Evolutionary conservation across 257 asterid genomes (phyloP), one percentile per base, ranked within the genome.

Genomic region (Mentha longifolia): DNA sequence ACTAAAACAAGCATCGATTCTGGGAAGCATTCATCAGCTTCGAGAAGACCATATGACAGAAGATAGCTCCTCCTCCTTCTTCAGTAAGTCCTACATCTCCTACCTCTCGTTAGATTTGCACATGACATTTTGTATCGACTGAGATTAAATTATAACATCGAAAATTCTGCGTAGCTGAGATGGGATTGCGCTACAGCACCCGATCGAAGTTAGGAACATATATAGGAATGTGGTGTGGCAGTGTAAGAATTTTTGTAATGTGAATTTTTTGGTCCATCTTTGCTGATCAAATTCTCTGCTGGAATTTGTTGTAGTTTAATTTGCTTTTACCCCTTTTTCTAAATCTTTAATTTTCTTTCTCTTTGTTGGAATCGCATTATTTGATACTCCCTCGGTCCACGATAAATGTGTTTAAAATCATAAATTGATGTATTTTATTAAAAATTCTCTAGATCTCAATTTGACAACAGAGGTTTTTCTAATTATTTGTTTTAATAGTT

Each of bases 21-120:
- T 3, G 85, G 76, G 64, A 87, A 81, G 65, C 76, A 73, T 60
- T 41, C 73, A 15, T 73, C 82, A 16, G 84, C 89, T 46, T 79
- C 84, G 7, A 77, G 82, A 43, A 82, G 89, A 81, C 58, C 80
- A 28, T 77, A 79, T 11, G 88, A 90, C 43, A 75, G 87, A 77
- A 81, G 90, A 61, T 86, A 78, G 73, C 49, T 20, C 43, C 51
- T 25, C 15, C 25, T 22, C 2, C 51, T 25, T 19, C 56, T 61
- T 12, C 58, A 68, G 52, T 28, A 57, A 42, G 61, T 75, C 50
- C 47, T 58, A 0, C 57, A 22, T 2, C 19, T 14, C 30, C 9
- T 35, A 35, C 70, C 61, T 35, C 19, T 56, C 67, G 22, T 47
- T 56, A 47, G 15, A 25, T 58, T 57, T 62, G 39, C 39, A 5